Evolutionary conservation across 805 yeast genomes (phyloP).

Genomic region (Suhomyces vadensis): DNA sequence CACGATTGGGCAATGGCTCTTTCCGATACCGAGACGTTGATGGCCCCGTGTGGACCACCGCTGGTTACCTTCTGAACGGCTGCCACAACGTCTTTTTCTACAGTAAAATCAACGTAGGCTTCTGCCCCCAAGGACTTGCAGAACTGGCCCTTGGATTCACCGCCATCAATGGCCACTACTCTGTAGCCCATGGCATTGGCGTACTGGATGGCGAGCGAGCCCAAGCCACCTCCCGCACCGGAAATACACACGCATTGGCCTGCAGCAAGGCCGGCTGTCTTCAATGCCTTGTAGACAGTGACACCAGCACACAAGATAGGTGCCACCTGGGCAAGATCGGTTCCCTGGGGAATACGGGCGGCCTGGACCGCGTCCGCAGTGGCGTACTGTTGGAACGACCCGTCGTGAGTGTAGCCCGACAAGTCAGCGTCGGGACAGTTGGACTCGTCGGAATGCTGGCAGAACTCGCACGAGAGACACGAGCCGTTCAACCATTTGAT

Average conservation of each 20-base stretch:
- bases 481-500: constrained; percentile 49
- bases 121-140: constrained; percentile 27
- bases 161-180: constrained; percentile 73
- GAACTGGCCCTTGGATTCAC: constrained; percentile 60
- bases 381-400: constrained; percentile 66
- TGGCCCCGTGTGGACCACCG: constrained; percentile 78
- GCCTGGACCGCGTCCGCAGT: constrained; percentile 67
- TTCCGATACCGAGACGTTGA: constrained; percentile 75
- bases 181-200: constrained; percentile 73
- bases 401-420: constrained; percentile 75
- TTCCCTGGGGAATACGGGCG: constrained; percentile 55
- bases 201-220: constrained; percentile 73
- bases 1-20: constrained; percentile 57
- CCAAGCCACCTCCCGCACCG: constrained; percentile 85
- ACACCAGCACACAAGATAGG: constrained; percentile 70
- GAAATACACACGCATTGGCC: constrained; percentile 77
- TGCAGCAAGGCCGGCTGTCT: constrained; percentile 54
- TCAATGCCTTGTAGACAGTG: constrained; percentile 67
- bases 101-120: constrained; percentile 29
- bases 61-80: constrained; percentile 57
- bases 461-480: constrained; percentile 45
- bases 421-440: constrained; percentile 66
- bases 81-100: constrained; percentile 53
- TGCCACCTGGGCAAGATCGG: constrained; percentile 56
- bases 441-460: constrained; percentile 46